Conservation (phyloP, 169 alveolate genomes). For the Cryptosporidium bovis region DNA sequence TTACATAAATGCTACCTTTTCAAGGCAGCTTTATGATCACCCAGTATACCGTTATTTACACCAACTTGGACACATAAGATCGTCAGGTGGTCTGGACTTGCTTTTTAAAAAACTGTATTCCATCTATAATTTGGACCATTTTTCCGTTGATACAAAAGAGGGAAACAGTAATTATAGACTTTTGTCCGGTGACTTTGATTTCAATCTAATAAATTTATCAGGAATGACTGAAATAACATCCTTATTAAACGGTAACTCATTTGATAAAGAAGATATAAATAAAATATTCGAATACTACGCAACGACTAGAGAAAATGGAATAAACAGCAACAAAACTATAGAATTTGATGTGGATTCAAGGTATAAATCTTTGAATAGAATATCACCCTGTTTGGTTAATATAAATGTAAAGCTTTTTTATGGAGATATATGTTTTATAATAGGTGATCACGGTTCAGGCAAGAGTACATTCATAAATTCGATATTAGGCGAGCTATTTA, state of each 20-base stretch:
- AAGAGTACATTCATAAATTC: slow-evolving; percentile 52
- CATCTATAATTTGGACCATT: not conserved
- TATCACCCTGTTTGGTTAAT: slow-evolving; percentile 38
- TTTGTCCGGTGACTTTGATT: not conserved
- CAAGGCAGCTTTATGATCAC: slow-evolving; percentile 56
- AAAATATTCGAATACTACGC: slow-evolving; percentile 20
- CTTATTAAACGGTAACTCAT: slow-evolving; percentile 7
- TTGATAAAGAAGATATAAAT: slow-evolving; percentile 19
- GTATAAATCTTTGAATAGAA: slow-evolving; percentile 4
- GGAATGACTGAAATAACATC: slow-evolving; percentile 50
- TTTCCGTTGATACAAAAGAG: not conserved
- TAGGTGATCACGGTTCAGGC: slow-evolving; percentile 64
- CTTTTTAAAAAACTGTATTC: slow-evolving; percentile 1
- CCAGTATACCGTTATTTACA: slow-evolving; percentile 53
- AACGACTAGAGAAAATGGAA: not conserved
- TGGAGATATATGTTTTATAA: slow-evolving; percentile 58
- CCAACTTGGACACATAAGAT: slow-evolving; percentile 35
- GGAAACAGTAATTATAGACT: not conserved
- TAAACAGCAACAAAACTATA: not conserved
- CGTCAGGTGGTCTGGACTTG: slow-evolving; percentile 64
- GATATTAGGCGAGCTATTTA: slow-evolving; percentile 33
- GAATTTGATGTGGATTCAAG: slow-evolving; percentile 10
- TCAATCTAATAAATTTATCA: slow-evolving; percentile 6
- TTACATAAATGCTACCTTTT: slow-evolving; percentile 53
- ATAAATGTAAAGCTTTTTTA: slow-evolving; percentile 13